Base-by-base conservation (phyloP, 1,139 yeast species). In the Candida tropicalis region DNA sequence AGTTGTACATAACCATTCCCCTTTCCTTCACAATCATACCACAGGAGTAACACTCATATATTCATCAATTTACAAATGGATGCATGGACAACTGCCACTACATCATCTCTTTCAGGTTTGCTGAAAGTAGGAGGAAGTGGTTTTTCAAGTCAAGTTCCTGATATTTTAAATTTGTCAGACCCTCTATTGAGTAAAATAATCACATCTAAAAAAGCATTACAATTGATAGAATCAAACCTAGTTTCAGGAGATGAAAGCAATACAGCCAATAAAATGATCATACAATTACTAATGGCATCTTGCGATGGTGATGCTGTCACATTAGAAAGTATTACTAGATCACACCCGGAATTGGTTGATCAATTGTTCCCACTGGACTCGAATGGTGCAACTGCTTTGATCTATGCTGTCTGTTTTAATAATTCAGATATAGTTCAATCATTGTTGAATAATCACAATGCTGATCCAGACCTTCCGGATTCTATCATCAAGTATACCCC, bases 391-490 rank as follows among this genome's bases (percentile, higher is more conserved):
- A 66, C 78, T 0, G 76, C 82, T 1, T 63, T 81, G 52, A 67
- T 79, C 1, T 78, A 71, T 54, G 78, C 84, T 10, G 68, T 80
- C 20, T 77, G 79, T 43, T 79, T 79, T 50, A 67, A 73, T 43
- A 68, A 79, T 36, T 47, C 53, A 5, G 70, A 63, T 5, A 60
- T 75, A 18, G 75, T 69, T 1, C 84, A 81, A 40, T 50, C 73
- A 3, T 59, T 82, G 26, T 54, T 74, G 27, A 41, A 52, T 12
- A 53, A 52, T 32, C 65, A 63, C 43, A 51, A 56, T 6, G 75
- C 68, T 1, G 76, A 73, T 47, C 75, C 74, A 2, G 77, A 73
- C 47, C 39, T 57, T 18, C 46, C 52, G 27, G 79, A 74, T 47
- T 58, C 70, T 1, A 45, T 68, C n/a, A 54, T 64, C 23, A 45